Conservation (phyloP, 2,329 filamentous ascomycete species). For the Beauveria scarabaeidicola region DNA sequence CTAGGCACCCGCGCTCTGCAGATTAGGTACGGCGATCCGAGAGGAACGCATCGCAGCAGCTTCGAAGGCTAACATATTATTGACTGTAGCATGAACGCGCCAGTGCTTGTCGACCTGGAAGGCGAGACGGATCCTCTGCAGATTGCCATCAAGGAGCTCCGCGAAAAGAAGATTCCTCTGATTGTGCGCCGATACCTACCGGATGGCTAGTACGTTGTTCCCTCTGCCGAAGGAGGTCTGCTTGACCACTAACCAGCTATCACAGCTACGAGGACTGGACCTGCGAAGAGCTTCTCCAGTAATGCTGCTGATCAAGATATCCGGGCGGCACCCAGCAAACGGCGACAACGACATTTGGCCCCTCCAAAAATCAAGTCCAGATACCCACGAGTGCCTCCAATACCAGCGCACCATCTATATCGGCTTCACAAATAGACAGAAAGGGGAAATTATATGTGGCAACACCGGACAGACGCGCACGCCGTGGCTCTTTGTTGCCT, state of each 20-base stretch:
- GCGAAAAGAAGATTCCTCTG: slow-evolving; percentile 96
- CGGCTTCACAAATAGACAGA: not conserved
- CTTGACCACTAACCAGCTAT: slow-evolving; percentile 15
- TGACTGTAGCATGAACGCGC: slow-evolving; percentile 77
- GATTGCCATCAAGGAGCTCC: slow-evolving; percentile 94
- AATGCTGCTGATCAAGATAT: slow-evolving; percentile 17
- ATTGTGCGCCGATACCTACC: slow-evolving; percentile 93
- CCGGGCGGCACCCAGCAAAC: not conserved
- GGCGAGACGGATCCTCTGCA: slow-evolving; percentile 96
- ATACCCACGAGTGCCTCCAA: not conserved
- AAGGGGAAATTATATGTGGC: not conserved
- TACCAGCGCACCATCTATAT: not conserved
- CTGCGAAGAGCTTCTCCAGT: slow-evolving; percentile 82
- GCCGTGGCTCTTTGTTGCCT: not conserved
- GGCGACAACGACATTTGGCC: not conserved
- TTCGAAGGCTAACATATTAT: slow-evolving; percentile 14
- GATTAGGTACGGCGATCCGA: slow-evolving; percentile 65
- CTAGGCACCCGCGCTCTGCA: slow-evolving; percentile 88
- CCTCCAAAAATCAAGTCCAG: not conserved
- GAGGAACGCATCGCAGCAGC: no score
- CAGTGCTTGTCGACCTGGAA: slow-evolving; percentile 90
- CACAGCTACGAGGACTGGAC: slow-evolving; percentile 98
- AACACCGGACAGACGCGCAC: not conserved
- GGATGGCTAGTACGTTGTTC: slow-evolving; percentile 73
- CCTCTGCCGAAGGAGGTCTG: not conserved